Conservation (phyloP, 2,329 filamentous ascomycete genomes). For the Trichophyton equinum region DNA sequence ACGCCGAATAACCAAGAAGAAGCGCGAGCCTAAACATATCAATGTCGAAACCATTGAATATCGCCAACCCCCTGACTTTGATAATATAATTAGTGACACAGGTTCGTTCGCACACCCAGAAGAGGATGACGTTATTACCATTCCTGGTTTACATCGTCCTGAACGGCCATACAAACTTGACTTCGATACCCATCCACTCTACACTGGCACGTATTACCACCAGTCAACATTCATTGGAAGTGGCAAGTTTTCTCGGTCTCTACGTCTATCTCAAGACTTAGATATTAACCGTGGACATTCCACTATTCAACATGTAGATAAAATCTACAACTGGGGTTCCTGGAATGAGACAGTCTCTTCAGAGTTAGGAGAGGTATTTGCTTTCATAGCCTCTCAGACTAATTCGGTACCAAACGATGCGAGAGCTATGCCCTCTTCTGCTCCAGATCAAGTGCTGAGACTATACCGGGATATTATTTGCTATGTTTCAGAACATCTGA, state of each 20-base stretch:
- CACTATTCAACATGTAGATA: slow-evolving; percentile 25
- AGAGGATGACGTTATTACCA: background rate
- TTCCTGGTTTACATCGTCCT: slow-evolving; percentile 36
- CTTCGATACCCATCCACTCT: slow-evolving; percentile 42
- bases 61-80: slow-evolving; percentile 29
- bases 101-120: slow-evolving; percentile 5
- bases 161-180: slow-evolving; percentile 40
- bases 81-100: slow-evolving; percentile 4
- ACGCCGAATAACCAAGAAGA: slow-evolving; percentile 18
- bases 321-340: slow-evolving; percentile 35
- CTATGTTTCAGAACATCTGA: slow-evolving; percentile 39
- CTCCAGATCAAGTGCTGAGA: slow-evolving; percentile 8
- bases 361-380: slow-evolving; percentile 30
- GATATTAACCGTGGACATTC: slow-evolving; percentile 31
- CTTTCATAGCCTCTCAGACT: slow-evolving; percentile 19
- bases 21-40: slow-evolving; percentile 33
- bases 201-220: slow-evolving; percentile 43
- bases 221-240: slow-evolving; percentile 46
- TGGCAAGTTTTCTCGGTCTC: slow-evolving; percentile 38
- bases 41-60: slow-evolving; percentile 36
- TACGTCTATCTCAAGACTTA: slow-evolving; percentile 32
- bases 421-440: background rate
- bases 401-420: slow-evolving; percentile 10
- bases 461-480: slow-evolving; percentile 34
- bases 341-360: slow-evolving; percentile 46